A percentile compares a stretch with the other conserved stretches of the same genome.
phyloP scores from a whole-genome alignment of 163 green algal species.

The Scenedesmus sp. region DNA sequence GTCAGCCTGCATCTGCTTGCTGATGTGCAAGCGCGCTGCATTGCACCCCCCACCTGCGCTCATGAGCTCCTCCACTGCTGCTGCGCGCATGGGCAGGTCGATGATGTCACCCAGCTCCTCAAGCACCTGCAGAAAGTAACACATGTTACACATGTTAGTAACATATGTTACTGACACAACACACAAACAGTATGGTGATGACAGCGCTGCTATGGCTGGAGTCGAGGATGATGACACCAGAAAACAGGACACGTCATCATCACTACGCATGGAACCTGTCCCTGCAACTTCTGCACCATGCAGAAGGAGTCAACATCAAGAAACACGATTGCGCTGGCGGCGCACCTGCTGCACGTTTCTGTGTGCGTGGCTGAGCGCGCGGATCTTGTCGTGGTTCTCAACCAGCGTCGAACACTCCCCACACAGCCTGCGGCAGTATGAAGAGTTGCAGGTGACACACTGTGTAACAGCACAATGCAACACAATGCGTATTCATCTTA shows the following conservation, averaged over 20 bases:
- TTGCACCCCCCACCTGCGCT: slow-evolving; percentile 19
- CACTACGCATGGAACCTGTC: background rate
- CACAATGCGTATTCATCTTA: no score
- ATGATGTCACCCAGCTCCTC: slow-evolving; percentile 87
- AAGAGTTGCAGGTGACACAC: background rate
- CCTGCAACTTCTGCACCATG: background rate
- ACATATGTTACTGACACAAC: background rate
- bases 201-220: no score
- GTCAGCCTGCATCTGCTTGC: no score
- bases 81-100: slow-evolving; percentile 81
- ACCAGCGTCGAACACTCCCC: slow-evolving; percentile 82
- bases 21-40: no score
- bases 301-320: background rate
- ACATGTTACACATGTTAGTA: background rate
- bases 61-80: slow-evolving; percentile 64
- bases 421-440: slow-evolving; percentile 70
- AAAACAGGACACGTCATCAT: no score
- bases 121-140: slow-evolving; percentile 44
- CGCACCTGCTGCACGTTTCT: slow-evolving; percentile 78
- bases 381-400: slow-evolving; percentile 85
- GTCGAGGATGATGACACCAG: no score
- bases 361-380: slow-evolving; percentile 77
- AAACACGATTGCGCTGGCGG: no score
- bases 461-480: no score
- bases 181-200: background rate